Conservation (phyloP, 495 filamentous ascomycete species). For the Aspergillus panamensis region DNA sequence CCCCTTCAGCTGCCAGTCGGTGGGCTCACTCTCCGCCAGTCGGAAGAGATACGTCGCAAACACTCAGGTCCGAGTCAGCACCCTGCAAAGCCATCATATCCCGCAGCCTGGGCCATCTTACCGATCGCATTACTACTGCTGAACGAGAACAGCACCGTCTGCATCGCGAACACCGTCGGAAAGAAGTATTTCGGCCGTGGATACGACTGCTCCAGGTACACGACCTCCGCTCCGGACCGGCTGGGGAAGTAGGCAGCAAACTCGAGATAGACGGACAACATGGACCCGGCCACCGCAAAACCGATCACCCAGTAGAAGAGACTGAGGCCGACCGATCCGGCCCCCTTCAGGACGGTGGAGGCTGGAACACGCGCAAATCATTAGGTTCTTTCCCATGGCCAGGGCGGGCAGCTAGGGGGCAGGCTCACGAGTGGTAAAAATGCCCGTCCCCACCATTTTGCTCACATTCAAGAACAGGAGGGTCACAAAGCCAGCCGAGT, state of each 20-base stretch:
- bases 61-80: slow-evolving; percentile 17
- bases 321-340: slow-evolving; percentile 56
- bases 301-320: slow-evolving; percentile 62
- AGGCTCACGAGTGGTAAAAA: slow-evolving; percentile 60
- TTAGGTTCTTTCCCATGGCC: no score
- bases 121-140: slow-evolving; percentile 60
- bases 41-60: slow-evolving; percentile 55
- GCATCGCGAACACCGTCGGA: slow-evolving; percentile 57
- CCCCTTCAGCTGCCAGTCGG: slow-evolving; percentile 59
- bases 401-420: not conserved
- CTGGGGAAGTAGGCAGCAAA: slow-evolving; percentile 60
- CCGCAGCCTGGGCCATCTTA: slow-evolving; percentile 1
- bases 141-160: slow-evolving; percentile 57
- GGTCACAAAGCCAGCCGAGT: slow-evolving; percentile 52
- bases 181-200: slow-evolving; percentile 60
- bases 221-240: slow-evolving; percentile 61
- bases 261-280: slow-evolving; percentile 56
- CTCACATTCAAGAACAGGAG: slow-evolving; percentile 60
- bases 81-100: no score
- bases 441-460: slow-evolving; percentile 64
- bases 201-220: slow-evolving; percentile 64
- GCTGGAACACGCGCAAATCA: slow-evolving; percentile 32
- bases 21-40: slow-evolving; percentile 43
- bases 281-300: slow-evolving; percentile 47
- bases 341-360: slow-evolving; percentile 50